Base-by-base conservation (phyloP, 805 yeast species). In the Teunomyces cretensis region DNA sequence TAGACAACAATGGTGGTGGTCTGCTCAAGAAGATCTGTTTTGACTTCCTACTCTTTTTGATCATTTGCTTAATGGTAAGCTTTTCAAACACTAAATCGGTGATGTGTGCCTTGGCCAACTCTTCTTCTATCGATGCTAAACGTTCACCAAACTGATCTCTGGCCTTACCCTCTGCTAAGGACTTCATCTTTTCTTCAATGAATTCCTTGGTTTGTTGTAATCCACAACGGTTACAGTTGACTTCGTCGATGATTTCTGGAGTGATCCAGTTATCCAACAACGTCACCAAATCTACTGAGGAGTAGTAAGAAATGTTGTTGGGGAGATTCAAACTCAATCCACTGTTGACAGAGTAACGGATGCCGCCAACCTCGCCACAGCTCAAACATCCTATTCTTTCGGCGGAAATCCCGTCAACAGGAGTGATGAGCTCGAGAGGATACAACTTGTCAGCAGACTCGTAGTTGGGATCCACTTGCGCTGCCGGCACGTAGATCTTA, bases 331-430 rank as follows among this genome's bases (percentile, higher is more conserved):
- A 73, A 52, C 87, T 82, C 41, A 87, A 62, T 0, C 94, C 92
- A 55, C 88, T 81, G 43, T 83, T 76, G 0, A 88, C 87, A 1
- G 94, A 84, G 52, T 84, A 85, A 49, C 97, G 76, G 13, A 91
- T 83, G 2, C 97, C 97, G 44, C 96, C 97, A 64, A 83, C 88
- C 57, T 92, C 97, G 47, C 97, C 96, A 75, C 98, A 92, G 12
- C 74, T 74, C 42, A 88, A 74, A 62, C 98, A 92, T 0, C 96
- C 96, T 41, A 92, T 90, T 56, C 97, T 75, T 57, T 88, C 96
- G 6, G 90, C 92, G 22, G 84, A 78, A 3, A 87, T 69, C 2
- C 98, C 98, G 67, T 92, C 98, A 12, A 92, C 90, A 0, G 98
- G 98, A 0, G 97, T 90, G 1, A 89, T 62, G 45, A 87, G 65